Evolutionary conservation across 306 rosid genomes (phyloP), one percentile per base, ranked within the genome.

Genomic region (Cucumis sativus): DNA sequence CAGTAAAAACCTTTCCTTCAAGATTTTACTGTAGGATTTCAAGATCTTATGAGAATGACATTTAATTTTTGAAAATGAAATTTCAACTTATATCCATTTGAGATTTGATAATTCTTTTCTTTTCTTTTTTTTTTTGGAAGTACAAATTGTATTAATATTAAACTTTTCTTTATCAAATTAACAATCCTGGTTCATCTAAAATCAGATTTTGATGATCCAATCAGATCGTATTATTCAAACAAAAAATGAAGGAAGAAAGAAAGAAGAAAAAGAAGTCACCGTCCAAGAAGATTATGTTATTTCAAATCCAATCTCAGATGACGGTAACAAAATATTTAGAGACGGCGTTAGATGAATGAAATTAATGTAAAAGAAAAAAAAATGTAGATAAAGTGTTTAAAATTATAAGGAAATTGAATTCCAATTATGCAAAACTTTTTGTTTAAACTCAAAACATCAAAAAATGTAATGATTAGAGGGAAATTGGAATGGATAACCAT

Each of bases 31-130:
- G 56, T 68, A 47, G 40, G 43, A 23, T 28, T 13, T n/a, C 2
- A 21, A 72, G 76, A 72, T 72, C 23, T 72, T 1, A 47, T 72
- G 76, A 72, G 45, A 72, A 49, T 8, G 76, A 72, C 76, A 72
- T 72, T 28, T 49, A 72, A 72, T 23, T 40, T 72, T 72, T 49
- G 59, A 28, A 49, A 28, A 72, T 25, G 60, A 72, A 72, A 51
- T 6, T 21, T 51, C 76, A 71, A 7, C 15, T 70, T 7, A 70
- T 13, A 8, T 47, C 75, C 13, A 28, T 23, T 51, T 23, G 20
- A 51, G 20, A 49, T 25, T 25, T 10, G n/a, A 67, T 11, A 6
- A 18, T 7, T 33, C 17, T 64, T 39, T 15, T 15, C 16, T 51
- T 65, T 65, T 37, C 7, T 25, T 64, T 10, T 25, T 25, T 25